Conservation (phyloP, 2,329 filamentous ascomycete species). For the Hansfordia pulvinata region DNA sequence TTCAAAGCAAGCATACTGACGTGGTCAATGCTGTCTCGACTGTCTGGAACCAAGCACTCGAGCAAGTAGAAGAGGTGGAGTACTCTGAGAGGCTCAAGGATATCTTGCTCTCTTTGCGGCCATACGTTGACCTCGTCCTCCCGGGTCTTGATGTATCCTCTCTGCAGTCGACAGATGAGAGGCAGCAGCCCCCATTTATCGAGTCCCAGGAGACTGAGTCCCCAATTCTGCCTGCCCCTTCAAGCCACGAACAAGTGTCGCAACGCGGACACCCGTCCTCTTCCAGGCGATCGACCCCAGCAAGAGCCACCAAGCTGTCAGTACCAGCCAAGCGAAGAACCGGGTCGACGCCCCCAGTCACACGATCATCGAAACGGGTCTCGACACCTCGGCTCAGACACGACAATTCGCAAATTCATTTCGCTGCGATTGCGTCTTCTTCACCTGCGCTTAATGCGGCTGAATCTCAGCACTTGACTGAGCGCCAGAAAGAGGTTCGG, state of each 20-base stretch:
- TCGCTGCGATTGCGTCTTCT: slow-evolving; percentile 54
- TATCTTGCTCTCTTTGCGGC: slow-evolving; percentile 46
- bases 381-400: slow-evolving; percentile 50
- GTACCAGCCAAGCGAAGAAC: slow-evolving; percentile 11
- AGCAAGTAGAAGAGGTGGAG: slow-evolving; percentile 38
- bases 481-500: slow-evolving; percentile 65
- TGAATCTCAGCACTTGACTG: slow-evolving; percentile 65
- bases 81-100: slow-evolving; percentile 53
- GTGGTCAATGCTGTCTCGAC: slow-evolving; percentile 36
- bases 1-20: slow-evolving; percentile 40
- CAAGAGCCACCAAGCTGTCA: slow-evolving; percentile 17
- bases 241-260: slow-evolving; percentile 4
- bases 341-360: slow-evolving; percentile 11
- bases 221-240: slow-evolving; percentile 13
- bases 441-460: slow-evolving; percentile 28
- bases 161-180: slow-evolving; percentile 23
- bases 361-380: slow-evolving; percentile 17
- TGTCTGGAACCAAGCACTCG: slow-evolving; percentile 60
- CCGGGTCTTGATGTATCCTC: slow-evolving; percentile 27
- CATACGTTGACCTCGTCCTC: slow-evolving; percentile 31
- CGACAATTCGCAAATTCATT: slow-evolving; percentile 71
- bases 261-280: slow-evolving; percentile 9
- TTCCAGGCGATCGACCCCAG: slow-evolving; percentile 16
- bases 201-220: slow-evolving; percentile 33
- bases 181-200: slow-evolving; percentile 25